Evolutionary conservation across 208 protist species (phyloP).

Genomic region (Leishmania lainsoni): DNA sequence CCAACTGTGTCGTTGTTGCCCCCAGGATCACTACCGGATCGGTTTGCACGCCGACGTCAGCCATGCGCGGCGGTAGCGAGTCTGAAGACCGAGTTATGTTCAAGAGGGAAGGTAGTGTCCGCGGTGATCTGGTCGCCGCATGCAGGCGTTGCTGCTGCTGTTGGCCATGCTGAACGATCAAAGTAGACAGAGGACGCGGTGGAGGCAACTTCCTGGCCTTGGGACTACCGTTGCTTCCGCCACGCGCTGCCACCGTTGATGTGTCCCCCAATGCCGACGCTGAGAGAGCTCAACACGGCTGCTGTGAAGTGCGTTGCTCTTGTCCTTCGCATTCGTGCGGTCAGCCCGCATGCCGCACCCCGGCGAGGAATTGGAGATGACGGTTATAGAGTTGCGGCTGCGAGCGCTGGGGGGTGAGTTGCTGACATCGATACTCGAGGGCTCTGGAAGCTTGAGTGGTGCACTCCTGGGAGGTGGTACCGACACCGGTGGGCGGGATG

Average conservation of each 20-base stretch:
- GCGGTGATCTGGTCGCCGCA: background rate
- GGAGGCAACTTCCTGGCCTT: background rate
- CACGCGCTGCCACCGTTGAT: slow-evolving; percentile 13
- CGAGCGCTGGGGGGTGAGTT: background rate
- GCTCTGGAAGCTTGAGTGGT: background rate
- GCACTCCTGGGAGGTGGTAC: background rate
- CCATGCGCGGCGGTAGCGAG: slow-evolving; percentile 8
- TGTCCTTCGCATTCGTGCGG: background rate
- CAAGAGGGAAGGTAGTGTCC: background rate
- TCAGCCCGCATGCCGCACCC: background rate
- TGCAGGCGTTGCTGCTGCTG: slow-evolving; percentile 6
- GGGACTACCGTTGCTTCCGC: slow-evolving; percentile 1
- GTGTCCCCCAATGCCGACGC: slow-evolving; percentile 29
- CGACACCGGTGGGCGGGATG: background rate
- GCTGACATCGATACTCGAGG: background rate
- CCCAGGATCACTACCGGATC: slow-evolving; percentile 66
- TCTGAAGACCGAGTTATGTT: background rate
- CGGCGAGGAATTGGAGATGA: background rate
- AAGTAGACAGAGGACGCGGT: background rate
- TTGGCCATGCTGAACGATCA: background rate
- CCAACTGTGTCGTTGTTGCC: background rate
- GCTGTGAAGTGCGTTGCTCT: slow-evolving; percentile 12
- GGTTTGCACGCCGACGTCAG: slow-evolving; percentile 60
- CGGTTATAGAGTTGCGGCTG: background rate
- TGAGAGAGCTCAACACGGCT: slow-evolving; percentile 47